A percentile compares a stretch with the other conserved stretches of the same genome.
These are phyloP conservation scores for Brassica hybrid DNA, from an alignment of 441 rosid genomes.

Conservation along the genomic window DNA sequence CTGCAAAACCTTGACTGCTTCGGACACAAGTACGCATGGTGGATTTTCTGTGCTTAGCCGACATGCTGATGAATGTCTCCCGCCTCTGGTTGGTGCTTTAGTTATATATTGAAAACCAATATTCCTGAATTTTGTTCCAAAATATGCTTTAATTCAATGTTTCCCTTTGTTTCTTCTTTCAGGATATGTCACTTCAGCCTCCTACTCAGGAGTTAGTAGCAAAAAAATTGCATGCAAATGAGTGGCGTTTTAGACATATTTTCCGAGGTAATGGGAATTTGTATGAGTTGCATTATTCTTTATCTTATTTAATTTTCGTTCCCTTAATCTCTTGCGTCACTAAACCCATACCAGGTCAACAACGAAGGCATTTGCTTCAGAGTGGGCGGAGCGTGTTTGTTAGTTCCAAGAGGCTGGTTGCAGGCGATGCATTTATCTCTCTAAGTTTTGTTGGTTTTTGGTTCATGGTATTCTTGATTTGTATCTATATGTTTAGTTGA, in stretches of 20 bases:
- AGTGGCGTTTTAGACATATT: constrained; percentile 97
- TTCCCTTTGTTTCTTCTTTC: constrained; percentile 28
- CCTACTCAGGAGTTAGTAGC: too few relatives aligned
- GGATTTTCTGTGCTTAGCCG: constrained; percentile 97
- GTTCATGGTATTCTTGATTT: neutral
- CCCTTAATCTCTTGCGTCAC: too few relatives aligned
- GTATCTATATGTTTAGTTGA: too few relatives aligned
- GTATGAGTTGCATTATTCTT: neutral
- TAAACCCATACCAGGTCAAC: constrained; percentile 71
- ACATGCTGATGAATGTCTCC: constrained; percentile 98
- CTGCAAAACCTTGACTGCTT: constrained; percentile 96
- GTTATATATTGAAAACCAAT: neutral
- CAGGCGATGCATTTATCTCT: constrained; percentile 98
- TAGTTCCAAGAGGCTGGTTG: constrained; percentile 94
- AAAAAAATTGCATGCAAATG: constrained; percentile 89
- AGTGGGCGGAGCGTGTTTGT: constrained; percentile 99
- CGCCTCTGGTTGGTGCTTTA: constrained; percentile 75
- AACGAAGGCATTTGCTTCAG: constrained; percentile 95
- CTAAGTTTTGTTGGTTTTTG: constrained; percentile 57
- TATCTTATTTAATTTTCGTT: neutral
- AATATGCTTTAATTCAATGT: too few relatives aligned
- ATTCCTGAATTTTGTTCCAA: neutral
- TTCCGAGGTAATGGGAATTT: constrained; percentile 66
- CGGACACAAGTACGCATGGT: constrained; percentile 98
- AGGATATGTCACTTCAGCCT: constrained; percentile 99